Percentiles rank a stretch among this genome's conserved stretches.
These are phyloP conservation scores for Gracilariopsis chorda DNA, from an alignment of 23 red algal genomes.

Conservation along the genomic window DNA sequence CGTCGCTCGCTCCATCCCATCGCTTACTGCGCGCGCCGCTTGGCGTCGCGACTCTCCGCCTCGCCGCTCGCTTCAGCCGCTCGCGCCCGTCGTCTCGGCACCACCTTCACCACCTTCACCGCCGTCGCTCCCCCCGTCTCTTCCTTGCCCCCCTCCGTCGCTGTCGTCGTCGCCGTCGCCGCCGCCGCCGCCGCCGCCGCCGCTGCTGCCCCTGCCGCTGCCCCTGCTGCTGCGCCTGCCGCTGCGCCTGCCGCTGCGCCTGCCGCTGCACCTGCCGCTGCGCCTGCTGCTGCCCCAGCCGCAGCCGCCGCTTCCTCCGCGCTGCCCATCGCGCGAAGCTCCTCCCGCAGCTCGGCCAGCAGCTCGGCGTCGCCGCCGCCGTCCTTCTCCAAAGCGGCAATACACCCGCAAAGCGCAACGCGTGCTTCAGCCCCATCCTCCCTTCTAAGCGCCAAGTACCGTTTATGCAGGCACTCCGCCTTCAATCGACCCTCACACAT, in stretches of 20 bases:
- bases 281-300: neutral
- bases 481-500: neutral
- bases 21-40: too few relatives aligned
- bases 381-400: neutral
- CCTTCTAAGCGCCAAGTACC: neutral
- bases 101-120: conserved; percentile 17
- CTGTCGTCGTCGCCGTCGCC: too few relatives aligned
- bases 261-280: neutral
- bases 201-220: too few relatives aligned
- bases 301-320: neutral
- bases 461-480: conserved; percentile 4
- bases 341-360: neutral
- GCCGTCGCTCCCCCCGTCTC: neutral
- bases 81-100: conserved; percentile 3
- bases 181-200: too few relatives aligned
- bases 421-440: neutral
- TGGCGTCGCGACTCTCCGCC: neutral
- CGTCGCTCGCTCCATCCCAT: too few relatives aligned
- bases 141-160: too few relatives aligned
- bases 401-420: neutral
- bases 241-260: neutral
- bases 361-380: neutral
- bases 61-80: neutral
- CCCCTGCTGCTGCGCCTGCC: neutral
- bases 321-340: neutral